These are phyloP conservation scores for Alternaria gansuensis DNA, from an alignment of 2,329 filamentous ascomycete species.

Conservation along the genomic window DNA sequence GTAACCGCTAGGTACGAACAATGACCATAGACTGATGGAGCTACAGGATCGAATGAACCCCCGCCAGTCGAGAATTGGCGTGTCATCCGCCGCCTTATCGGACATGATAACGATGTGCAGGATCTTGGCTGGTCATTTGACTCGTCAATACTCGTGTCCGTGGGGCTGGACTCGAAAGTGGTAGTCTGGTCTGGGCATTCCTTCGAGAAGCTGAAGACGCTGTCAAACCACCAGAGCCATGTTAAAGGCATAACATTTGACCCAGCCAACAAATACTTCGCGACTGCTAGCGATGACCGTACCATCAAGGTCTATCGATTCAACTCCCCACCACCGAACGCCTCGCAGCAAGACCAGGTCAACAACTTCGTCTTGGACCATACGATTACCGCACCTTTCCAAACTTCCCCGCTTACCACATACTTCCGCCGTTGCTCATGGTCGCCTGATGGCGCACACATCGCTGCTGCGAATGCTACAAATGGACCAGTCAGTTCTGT, in stretches of 20 bases:
- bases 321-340: conserved; percentile 84
- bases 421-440: conserved; percentile 97
- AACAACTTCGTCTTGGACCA: conserved; percentile 96
- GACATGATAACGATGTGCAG: conserved; percentile 98
- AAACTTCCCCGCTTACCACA: conserved; percentile 90
- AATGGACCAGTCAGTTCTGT: conserved; percentile 98
- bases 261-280: conserved; percentile 98
- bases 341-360: conserved; percentile 91
- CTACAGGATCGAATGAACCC: conserved; percentile 79
- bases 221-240: conserved; percentile 93
- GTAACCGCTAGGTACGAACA: conserved; percentile 32
- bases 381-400: conserved; percentile 88
- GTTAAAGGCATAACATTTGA: conserved; percentile 99
- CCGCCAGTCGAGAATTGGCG: conserved; percentile 98
- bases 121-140: conserved; percentile 97
- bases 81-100: conserved; percentile 89
- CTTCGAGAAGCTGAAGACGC: conserved; percentile 95
- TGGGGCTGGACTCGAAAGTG: conserved; percentile 96
- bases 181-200: conserved; percentile 98
- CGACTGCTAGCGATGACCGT: conserved; percentile 94
- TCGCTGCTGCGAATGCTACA: conserved; percentile 94
- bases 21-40: conserved; percentile 24
- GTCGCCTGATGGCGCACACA: conserved; percentile 97
- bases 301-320: conserved; percentile 97
- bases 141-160: conserved; percentile 93